phyloP scores from a whole-genome alignment of 164 flowering plant genomes.

The Kalanchoe fedtschenkoi region DNA sequence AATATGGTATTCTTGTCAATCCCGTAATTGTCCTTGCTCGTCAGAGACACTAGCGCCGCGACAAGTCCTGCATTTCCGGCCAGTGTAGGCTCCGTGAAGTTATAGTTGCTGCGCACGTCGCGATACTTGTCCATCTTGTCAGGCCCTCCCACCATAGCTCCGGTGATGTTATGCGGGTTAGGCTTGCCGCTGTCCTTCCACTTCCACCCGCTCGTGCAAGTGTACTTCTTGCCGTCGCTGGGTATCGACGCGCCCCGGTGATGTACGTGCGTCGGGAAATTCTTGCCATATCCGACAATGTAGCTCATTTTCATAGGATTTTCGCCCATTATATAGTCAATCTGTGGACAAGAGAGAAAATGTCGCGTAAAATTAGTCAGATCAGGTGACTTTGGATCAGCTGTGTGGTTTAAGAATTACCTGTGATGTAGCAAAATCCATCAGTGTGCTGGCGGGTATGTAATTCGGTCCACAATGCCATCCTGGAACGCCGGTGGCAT shows the following conservation, averaged over 20 bases:
- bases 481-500: constrained; percentile 50
- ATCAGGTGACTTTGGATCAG: background rate
- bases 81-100: constrained; percentile 65
- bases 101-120: constrained; percentile 42
- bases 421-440: constrained; percentile 54
- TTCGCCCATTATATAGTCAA: constrained; percentile 62
- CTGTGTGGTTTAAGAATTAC: constrained; percentile 11
- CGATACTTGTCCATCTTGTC: constrained; percentile 44
- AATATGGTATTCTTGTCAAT: constrained; percentile 53
- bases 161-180: constrained; percentile 56
- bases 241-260: constrained; percentile 86
- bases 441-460: constrained; percentile 18
- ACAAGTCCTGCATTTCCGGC: constrained; percentile 87
- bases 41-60: constrained; percentile 67
- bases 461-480: constrained; percentile 46
- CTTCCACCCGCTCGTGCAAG: constrained; percentile 57
- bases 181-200: constrained; percentile 40
- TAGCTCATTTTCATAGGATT: constrained; percentile 80
- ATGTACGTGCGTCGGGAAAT: constrained; percentile 63
- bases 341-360: constrained; percentile 18
- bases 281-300: constrained; percentile 59
- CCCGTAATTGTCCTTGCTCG: constrained; percentile 31
- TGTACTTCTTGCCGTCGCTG: constrained; percentile 24
- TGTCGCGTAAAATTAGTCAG: background rate
- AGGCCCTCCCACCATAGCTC: constrained; percentile 97